These are phyloP conservation scores for Colletotrichum sojae DNA, from an alignment of 2,329 filamentous ascomycete species.

Conservation along the genomic window DNA sequence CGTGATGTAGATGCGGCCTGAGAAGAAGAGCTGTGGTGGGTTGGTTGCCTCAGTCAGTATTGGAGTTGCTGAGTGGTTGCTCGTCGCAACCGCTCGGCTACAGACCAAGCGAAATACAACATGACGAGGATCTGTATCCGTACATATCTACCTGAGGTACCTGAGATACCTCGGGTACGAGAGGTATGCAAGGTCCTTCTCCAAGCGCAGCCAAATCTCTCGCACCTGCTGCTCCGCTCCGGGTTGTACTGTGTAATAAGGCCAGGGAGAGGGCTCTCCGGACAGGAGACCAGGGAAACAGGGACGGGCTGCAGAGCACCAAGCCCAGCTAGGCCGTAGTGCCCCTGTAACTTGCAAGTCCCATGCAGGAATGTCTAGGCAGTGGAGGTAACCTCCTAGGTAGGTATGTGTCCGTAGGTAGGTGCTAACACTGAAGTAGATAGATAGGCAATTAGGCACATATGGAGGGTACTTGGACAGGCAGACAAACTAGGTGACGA, in stretches of 20 bases:
- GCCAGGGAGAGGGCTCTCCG: slow-evolving; percentile 14
- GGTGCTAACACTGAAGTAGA: too few species aligned
- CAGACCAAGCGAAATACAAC: slow-evolving; percentile 35
- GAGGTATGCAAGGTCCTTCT: slow-evolving; percentile 34
- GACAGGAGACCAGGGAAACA: slow-evolving; percentile 18
- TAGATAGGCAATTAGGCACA: too few species aligned
- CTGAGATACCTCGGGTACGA: background rate
- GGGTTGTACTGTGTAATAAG: background rate
- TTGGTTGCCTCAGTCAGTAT: background rate
- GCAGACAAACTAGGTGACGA: background rate
- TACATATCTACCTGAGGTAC: slow-evolving; percentile 4
- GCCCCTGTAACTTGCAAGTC: background rate
- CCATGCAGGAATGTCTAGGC: slow-evolving; percentile 22
- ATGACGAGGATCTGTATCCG: slow-evolving; percentile 15
- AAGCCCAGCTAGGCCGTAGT: slow-evolving; percentile 13
- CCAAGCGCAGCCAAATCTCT: slow-evolving; percentile 29
- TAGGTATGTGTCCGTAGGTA: background rate
- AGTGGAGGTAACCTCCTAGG: background rate
- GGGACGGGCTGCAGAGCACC: slow-evolving; percentile 25
- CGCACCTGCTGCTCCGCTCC: slow-evolving; percentile 15
- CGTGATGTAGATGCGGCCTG: background rate
- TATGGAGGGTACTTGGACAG: too few species aligned
- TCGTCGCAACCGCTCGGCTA: slow-evolving; percentile 34
- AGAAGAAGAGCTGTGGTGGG: background rate
- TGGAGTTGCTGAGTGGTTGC: slow-evolving; percentile 30